Conservation (phyloP, 2,329 filamentous ascomycete genomes). For the Pyrenophora teres region DNA sequence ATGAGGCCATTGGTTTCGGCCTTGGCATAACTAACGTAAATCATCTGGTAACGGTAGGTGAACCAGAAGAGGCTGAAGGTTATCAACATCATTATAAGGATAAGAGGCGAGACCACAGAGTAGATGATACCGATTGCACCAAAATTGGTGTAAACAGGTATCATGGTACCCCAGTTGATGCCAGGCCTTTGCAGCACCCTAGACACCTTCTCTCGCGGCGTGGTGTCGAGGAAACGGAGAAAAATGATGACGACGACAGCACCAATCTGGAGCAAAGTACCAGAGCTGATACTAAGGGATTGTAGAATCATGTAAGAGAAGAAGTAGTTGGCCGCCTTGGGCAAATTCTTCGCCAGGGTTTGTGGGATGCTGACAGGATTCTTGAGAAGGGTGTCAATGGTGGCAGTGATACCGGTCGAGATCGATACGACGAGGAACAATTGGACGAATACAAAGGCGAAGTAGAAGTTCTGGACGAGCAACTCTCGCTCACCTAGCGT, state of each 20-base stretch:
- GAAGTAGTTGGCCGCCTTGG: slow-evolving; percentile 91
- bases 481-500: slow-evolving; percentile 79
- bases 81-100: slow-evolving; percentile 89
- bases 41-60: slow-evolving; percentile 93
- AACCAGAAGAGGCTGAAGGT: slow-evolving; percentile 92
- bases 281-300: slow-evolving; percentile 86
- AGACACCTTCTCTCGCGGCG: slow-evolving; percentile 79
- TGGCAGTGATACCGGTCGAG: slow-evolving; percentile 71
- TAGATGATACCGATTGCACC: slow-evolving; percentile 92
- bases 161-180: slow-evolving; percentile 90
- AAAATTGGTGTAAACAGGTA: slow-evolving; percentile 95
- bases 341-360: slow-evolving; percentile 77
- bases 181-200: slow-evolving; percentile 78
- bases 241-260: slow-evolving; percentile 78
- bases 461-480: slow-evolving; percentile 91
- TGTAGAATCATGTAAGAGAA: slow-evolving; percentile 98
- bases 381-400: slow-evolving; percentile 66
- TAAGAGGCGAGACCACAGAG: slow-evolving; percentile 84
- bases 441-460: slow-evolving; percentile 91
- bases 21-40: slow-evolving; percentile 89
- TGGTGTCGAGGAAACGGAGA: slow-evolving; percentile 81
- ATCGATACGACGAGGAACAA: slow-evolving; percentile 93
- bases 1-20: slow-evolving; percentile 90
- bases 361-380: slow-evolving; percentile 71
- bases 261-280: slow-evolving; percentile 82